Conservation (phyloP, 2,329 filamentous ascomycete species). For the Ramularia collo-cygni region DNA sequence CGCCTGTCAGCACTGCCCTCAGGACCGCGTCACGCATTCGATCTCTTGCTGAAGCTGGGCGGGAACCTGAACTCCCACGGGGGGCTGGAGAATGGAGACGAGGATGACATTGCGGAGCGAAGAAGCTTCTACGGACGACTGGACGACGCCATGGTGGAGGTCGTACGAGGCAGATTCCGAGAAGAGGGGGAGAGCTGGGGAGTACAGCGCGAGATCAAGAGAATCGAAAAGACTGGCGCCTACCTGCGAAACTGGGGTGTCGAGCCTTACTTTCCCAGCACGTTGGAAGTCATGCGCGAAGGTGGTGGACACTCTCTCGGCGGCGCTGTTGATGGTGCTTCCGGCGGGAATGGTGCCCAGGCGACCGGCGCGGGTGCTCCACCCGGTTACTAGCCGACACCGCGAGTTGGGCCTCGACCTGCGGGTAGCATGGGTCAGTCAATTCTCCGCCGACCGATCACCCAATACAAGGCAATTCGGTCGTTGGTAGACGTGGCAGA, state of each 20-base stretch:
- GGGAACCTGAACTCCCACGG: constrained; percentile 51
- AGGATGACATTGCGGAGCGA: constrained; percentile 42
- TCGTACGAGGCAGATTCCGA: constrained; percentile 43
- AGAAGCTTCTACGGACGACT: constrained; percentile 45
- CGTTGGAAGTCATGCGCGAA: constrained; percentile 43
- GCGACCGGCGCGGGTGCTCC: no score
- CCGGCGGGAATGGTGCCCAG: no score
- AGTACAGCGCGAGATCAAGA: constrained; percentile 47
- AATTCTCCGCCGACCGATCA: no score
- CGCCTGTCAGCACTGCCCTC: constrained; percentile 43
- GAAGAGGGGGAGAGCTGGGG: constrained; percentile 48
- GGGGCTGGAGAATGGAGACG: constrained; percentile 43
- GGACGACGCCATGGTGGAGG: constrained; percentile 46
- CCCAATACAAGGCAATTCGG: no score
- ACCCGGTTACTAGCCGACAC: no score
- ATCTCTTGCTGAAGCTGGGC: constrained; percentile 49
- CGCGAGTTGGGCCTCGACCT: no score
- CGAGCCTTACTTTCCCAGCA: constrained; percentile 48
- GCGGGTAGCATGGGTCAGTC: no score
- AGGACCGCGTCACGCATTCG: constrained; percentile 46
- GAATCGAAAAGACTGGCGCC: constrained; percentile 49
- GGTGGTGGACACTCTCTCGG: constrained; percentile 8
- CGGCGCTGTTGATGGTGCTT: no score
- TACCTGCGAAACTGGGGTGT: constrained; percentile 47
- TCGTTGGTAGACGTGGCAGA: no score